Evolutionary conservation across 345 rosid species (phyloP).

Genomic region (Mercurialis annua): DNA sequence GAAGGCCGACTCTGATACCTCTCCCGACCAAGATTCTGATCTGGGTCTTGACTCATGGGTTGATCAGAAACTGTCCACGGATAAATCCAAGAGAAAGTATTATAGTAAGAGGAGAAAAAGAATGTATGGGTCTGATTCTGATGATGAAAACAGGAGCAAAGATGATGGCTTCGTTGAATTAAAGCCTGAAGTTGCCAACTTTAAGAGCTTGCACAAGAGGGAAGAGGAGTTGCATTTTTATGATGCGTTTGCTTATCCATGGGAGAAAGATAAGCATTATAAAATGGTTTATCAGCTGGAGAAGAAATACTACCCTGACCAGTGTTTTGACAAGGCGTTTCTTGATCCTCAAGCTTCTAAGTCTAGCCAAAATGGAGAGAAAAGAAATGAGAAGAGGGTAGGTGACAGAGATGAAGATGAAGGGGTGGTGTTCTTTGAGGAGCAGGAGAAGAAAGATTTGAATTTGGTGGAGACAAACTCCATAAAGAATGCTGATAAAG

Average conservation of each 20-base stretch:
- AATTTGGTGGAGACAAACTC: conserved; percentile 18
- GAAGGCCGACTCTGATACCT: conserved; percentile 23
- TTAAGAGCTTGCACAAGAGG: conserved; percentile 74
- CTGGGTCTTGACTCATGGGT: conserved; percentile 74
- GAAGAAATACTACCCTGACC: conserved; percentile 93
- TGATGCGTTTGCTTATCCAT: conserved; percentile 82
- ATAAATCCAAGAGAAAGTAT: conserved; percentile 81
- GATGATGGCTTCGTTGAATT: conserved; percentile 78
- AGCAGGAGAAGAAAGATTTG: conserved; percentile 38
- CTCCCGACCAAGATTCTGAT: conserved; percentile 41
- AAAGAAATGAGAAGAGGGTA: conserved; percentile 27
- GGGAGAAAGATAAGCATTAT: conserved; percentile 97
- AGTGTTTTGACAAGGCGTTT: conserved; percentile 85
- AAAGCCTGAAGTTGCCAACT: conserved; percentile 80
- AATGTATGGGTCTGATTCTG: conserved; percentile 89
- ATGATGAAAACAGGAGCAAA: conserved; percentile 51
- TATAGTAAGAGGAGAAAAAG: conserved; percentile 76
- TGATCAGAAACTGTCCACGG: conserved; percentile 56
- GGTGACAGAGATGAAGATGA: conserved; percentile 34
- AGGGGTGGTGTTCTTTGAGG: conserved; percentile 67
- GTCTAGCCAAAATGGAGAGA: conserved; percentile 26
- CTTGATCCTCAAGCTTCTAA: conserved; percentile 53
- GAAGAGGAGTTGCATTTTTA: conserved; percentile 87
- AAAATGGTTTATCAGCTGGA: conserved; percentile 95
- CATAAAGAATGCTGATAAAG: conserved; percentile 25